These are phyloP conservation scores for Eudorina sp. DNA, from an alignment of 139 green algal genomes.

Conservation along the genomic window DNA sequence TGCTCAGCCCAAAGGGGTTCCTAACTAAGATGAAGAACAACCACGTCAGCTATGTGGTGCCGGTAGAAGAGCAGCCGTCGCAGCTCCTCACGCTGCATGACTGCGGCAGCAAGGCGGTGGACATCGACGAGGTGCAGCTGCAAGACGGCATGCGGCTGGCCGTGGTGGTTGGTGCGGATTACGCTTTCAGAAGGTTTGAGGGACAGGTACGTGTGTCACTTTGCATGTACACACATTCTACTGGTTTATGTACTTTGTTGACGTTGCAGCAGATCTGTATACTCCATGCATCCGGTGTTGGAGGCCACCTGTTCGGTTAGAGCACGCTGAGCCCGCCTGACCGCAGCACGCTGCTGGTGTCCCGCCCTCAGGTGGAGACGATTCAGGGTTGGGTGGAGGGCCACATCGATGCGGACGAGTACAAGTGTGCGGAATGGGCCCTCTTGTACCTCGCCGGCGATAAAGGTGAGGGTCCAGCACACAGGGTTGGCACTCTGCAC, in stretches of 20 bases:
- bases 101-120: not conserved
- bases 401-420: not conserved
- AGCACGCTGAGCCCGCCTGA: not conserved
- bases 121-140: conserved; percentile 25
- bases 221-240: not conserved
- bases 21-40: not conserved
- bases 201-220: not conserved
- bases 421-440: conserved; percentile 11
- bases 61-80: not conserved
- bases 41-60: not conserved
- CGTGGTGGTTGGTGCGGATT: conserved; percentile 14
- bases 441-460: not conserved
- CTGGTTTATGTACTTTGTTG: not conserved
- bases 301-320: too few relatives aligned
- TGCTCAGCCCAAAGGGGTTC: not conserved
- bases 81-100: not conserved
- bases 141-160: conserved; percentile 21
- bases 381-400: not conserved
- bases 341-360: not conserved
- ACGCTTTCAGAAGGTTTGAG: too few relatives aligned
- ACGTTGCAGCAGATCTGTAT: not conserved
- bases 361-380: not conserved
- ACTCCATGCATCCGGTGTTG: too few relatives aligned
- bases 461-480: not conserved
- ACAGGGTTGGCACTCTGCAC: too few relatives aligned